These are phyloP conservation scores for Metschnikowia cerradonensis DNA, from an alignment of 805 yeast genomes.

Conservation along the genomic window DNA sequence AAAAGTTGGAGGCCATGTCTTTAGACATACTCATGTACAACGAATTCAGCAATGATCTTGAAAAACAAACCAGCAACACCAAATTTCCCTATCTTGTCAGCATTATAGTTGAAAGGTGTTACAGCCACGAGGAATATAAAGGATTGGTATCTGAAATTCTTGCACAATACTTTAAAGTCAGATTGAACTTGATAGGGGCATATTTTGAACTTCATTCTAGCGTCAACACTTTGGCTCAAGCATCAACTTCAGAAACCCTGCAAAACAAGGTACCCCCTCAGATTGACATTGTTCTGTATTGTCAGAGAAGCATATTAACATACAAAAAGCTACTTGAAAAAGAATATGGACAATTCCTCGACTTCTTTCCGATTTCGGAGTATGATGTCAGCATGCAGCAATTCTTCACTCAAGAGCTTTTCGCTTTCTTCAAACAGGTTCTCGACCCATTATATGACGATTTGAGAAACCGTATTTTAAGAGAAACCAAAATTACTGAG, in stretches of 20 bases:
- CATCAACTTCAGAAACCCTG: slow-evolving; percentile 1
- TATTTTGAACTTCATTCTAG: slow-evolving; percentile 23
- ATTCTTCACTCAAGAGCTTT: slow-evolving; percentile 31
- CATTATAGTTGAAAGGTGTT: slow-evolving; percentile 15
- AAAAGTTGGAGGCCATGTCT: slow-evolving; percentile 8
- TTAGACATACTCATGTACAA: slow-evolving; percentile 18
- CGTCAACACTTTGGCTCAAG: neutral
- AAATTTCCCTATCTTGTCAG: slow-evolving; percentile 11
- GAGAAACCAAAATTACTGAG: slow-evolving; percentile 62
- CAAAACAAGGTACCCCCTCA: slow-evolving; percentile 16
- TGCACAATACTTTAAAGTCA: slow-evolving; percentile 54
- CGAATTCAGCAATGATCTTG: slow-evolving; percentile 15
- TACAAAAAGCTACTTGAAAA: slow-evolving; percentile 56
- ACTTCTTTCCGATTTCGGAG: slow-evolving; percentile 38
- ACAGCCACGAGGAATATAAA: slow-evolving; percentile 48
- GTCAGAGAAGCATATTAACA: slow-evolving; percentile 59
- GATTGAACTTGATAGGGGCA: slow-evolving; percentile 47
- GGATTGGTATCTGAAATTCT: slow-evolving; percentile 68
- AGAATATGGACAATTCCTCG: slow-evolving; percentile 57
- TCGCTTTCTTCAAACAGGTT: slow-evolving; percentile 57
- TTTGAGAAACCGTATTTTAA: slow-evolving; percentile 60
- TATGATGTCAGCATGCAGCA: slow-evolving; percentile 11
- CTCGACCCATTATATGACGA: slow-evolving; percentile 77
- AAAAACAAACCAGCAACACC: slow-evolving; percentile 14
- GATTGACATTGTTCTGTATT: slow-evolving; percentile 43